Evolutionary conservation across 2,329 filamentous ascomycete genomes (phyloP).

Genomic region (Colletotrichum eremochloae): DNA sequence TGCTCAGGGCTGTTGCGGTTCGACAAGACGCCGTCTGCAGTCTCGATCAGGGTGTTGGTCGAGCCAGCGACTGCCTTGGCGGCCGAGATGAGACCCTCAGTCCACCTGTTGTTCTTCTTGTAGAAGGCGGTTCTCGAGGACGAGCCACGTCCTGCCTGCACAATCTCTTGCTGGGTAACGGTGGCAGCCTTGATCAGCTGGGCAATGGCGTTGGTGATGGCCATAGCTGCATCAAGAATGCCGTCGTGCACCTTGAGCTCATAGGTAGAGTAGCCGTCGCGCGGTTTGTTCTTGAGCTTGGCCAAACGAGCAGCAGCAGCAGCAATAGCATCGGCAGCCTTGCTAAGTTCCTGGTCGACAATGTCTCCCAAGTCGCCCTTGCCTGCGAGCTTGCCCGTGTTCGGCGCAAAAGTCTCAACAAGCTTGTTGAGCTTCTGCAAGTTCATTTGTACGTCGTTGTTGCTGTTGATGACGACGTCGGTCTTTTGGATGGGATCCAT

Average conservation of each 20-base stretch:
- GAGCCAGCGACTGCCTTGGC: conserved; percentile 95
- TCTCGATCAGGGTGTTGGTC: conserved; percentile 97
- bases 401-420: conserved; percentile 91
- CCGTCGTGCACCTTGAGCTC: conserved; percentile 96
- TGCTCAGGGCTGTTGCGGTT: conserved; percentile 95
- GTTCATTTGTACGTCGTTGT: conserved; percentile 95
- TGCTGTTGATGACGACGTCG: conserved; percentile 97
- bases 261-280: conserved; percentile 94
- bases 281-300: conserved; percentile 96
- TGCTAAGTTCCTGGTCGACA: conserved; percentile 91
- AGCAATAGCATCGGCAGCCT: conserved; percentile 95
- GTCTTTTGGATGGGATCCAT: conserved; percentile 93
- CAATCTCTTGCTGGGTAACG: conserved; percentile 94
- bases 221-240: conserved; percentile 92
- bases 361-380: conserved; percentile 92
- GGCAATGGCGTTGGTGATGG: conserved; percentile 93
- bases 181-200: conserved; percentile 96
- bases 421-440: conserved; percentile 94
- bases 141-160: conserved; percentile 89
- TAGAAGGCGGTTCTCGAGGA: conserved; percentile 95
- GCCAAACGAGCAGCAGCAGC: conserved; percentile 89
- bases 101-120: conserved; percentile 99
- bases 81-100: conserved; percentile 95
- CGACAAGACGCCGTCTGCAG: conserved; percentile 93
- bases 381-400: conserved; percentile 82